Conservation (phyloP, 768 basidiomycete species). For the Lactifluus hygrophoroides region DNA sequence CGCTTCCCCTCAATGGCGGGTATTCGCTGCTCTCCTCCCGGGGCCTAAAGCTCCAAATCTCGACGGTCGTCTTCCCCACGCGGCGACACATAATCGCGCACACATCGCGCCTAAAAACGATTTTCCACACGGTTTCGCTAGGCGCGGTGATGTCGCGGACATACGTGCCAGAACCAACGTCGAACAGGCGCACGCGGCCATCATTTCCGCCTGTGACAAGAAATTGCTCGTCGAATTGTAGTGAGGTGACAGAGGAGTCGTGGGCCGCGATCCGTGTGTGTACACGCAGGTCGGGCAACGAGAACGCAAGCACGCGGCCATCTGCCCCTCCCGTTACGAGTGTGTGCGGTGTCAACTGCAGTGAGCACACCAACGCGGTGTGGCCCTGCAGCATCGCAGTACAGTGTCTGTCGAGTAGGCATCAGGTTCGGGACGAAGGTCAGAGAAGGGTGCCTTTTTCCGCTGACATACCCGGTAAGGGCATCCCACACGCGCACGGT, state of each 20-base stretch:
- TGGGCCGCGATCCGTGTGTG: conserved; percentile 76
- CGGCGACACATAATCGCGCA: conserved; percentile 78
- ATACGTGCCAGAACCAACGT: conserved; percentile 51
- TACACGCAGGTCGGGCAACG: conserved; percentile 21
- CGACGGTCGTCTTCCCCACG: conserved; percentile 75
- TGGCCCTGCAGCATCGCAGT: conserved; percentile 19
- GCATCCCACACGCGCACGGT: conserved; percentile 98
- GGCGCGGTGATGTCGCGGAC: conserved; percentile 72
- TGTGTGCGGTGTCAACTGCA: conserved; percentile 43
- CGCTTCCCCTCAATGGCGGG: background rate
- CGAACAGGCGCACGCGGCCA: conserved; percentile 71
- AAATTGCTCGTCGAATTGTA: conserved; percentile 80
- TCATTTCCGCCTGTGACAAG: conserved; percentile 83
- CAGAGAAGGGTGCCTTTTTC: background rate
- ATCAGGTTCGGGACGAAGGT: background rate
- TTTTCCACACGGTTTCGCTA: conserved; percentile 84
- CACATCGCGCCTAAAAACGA: conserved; percentile 60
- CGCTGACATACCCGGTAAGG: conserved; percentile 47
- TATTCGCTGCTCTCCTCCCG: conserved; percentile 22
- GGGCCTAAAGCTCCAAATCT: conserved; percentile 74
- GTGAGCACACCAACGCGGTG: conserved; percentile 20
- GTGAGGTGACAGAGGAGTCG: conserved; percentile 75
- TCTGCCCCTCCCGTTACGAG: conserved; percentile 89
- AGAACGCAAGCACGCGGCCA: conserved; percentile 71
- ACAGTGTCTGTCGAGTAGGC: conserved; percentile 10